Percentiles rank a stretch among this genome's conserved stretches.
phyloP scores from a whole-genome alignment of 768 basidiomycete genomes.

The Mycena latifolia region DNA sequence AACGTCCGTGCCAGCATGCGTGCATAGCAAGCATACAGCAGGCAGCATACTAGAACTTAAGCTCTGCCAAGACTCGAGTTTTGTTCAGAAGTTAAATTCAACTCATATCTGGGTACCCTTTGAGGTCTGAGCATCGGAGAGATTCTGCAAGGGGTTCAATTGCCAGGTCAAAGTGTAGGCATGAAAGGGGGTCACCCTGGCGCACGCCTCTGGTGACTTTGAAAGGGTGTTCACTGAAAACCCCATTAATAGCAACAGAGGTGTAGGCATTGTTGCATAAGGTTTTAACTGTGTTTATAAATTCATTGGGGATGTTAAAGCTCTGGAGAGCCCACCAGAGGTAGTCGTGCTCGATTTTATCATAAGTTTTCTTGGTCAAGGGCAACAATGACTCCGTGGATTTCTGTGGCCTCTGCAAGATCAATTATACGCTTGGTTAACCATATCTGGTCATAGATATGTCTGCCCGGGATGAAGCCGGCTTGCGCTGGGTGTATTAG shows the following conservation, averaged over 20 bases:
- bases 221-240: neutral
- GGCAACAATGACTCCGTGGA: constrained; percentile 20
- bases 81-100: too few species aligned
- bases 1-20: too few species aligned
- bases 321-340: neutral
- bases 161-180: constrained; percentile 53
- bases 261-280: neutral
- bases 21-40: too few species aligned
- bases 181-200: constrained; percentile 41
- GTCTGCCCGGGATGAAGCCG: constrained; percentile 38
- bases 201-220: neutral
- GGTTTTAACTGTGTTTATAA: neutral
- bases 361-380: constrained; percentile 17
- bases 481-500: constrained; percentile 12
- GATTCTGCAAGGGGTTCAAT: constrained; percentile 42
- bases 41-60: too few species aligned
- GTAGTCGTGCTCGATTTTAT: constrained; percentile 39
- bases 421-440: constrained; percentile 32
- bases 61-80: too few species aligned
- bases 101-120: too few species aligned
- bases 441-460: constrained; percentile 39
- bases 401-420: constrained; percentile 15
- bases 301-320: neutral
- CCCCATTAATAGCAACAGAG: neutral
- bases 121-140: neutral